Percentiles rank a stretch among this genome's conserved stretches.
Evolutionary conservation across 2,329 filamentous ascomycete species (phyloP).

Genomic region (Corinectria fuckeliana): DNA sequence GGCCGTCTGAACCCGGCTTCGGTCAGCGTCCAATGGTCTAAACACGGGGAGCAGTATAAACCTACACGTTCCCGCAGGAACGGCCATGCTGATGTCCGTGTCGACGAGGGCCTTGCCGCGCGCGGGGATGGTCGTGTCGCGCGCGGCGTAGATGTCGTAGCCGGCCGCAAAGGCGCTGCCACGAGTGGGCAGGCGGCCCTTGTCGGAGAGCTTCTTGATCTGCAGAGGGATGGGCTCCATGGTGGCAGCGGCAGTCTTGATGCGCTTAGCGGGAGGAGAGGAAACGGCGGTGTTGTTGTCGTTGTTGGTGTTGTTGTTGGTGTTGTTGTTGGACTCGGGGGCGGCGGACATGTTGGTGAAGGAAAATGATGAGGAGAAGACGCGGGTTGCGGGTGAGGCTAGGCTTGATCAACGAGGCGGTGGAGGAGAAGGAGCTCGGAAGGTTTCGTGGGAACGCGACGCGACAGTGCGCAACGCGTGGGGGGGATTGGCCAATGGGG

Average conservation of each 20-base stretch:
- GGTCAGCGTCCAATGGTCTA: not conserved
- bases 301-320: too few relatives aligned
- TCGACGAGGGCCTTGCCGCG: conserved; percentile 86
- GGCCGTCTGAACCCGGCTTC: conserved; percentile 68
- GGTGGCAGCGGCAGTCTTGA: conserved; percentile 64
- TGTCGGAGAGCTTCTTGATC: conserved; percentile 85
- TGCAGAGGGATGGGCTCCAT: conserved; percentile 65
- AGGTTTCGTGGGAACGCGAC: conserved; percentile 39
- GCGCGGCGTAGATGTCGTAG: conserved; percentile 88
- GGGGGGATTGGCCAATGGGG: conserved; percentile 40
- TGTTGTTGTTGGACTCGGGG: conserved; percentile 49
- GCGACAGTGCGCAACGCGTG: conserved; percentile 35
- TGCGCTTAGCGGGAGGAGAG: conserved; percentile 81
- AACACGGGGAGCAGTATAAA: conserved; percentile 3
- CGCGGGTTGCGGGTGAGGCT: not conserved
- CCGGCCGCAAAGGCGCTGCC: conserved; percentile 90
- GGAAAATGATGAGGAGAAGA: not conserved
- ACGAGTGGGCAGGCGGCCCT: conserved; percentile 83
- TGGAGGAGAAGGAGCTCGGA: conserved; percentile 29
- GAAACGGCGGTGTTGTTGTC: conserved; percentile 59
- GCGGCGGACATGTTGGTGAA: conserved; percentile 31
- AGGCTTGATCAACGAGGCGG: not conserved
- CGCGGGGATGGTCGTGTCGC: conserved; percentile 76
- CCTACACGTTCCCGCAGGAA: conserved; percentile 89
- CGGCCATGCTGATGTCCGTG: conserved; percentile 89